Conservation (phyloP, 2,329 filamentous ascomycete species). For the Meredithiella fracta region DNA sequence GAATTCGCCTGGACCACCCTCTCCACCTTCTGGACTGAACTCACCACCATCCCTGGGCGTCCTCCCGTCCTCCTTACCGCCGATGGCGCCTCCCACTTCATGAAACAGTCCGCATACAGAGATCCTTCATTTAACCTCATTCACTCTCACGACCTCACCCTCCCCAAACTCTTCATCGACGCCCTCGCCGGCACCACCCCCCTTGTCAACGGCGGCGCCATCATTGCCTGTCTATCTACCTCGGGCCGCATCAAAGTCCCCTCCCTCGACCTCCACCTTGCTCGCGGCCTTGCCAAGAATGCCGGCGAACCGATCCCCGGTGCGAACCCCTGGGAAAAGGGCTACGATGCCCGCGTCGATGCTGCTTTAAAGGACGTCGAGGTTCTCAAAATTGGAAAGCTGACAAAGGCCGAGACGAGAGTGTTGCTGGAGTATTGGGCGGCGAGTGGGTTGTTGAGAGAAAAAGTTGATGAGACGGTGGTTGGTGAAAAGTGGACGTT, state of each 20-base stretch:
- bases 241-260: constrained; percentile 51
- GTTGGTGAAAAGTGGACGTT: constrained; percentile 75
- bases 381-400: constrained; percentile 44
- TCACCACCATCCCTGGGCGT: constrained; percentile 35
- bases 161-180: constrained; percentile 60
- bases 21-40: constrained; percentile 64
- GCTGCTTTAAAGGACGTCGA: constrained; percentile 33
- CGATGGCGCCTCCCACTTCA: constrained; percentile 68
- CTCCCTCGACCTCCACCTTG: constrained; percentile 52
- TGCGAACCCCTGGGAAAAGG: constrained; percentile 36
- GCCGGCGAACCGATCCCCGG: constrained; percentile 23
- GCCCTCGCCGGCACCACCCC: constrained; percentile 44
- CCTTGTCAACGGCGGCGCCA: constrained; percentile 57
- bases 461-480: constrained; percentile 49
- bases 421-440: constrained; percentile 88
- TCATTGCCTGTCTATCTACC: constrained; percentile 57
- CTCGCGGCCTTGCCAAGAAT: constrained; percentile 33
- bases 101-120: constrained; percentile 62
- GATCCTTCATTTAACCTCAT: constrained; percentile 53
- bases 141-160: constrained; percentile 69
- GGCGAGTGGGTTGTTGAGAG: constrained; percentile 61
- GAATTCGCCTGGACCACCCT: constrained; percentile 70
- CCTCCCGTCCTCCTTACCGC: constrained; percentile 54
- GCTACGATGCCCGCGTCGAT: constrained; percentile 41
- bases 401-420: constrained; percentile 60